A percentile compares a stretch with the other conserved stretches of the same genome.
Evolutionary conservation across 1,284 basidiomycete genomes (phyloP).

Genomic region (Microbotryomycetes sp.): DNA sequence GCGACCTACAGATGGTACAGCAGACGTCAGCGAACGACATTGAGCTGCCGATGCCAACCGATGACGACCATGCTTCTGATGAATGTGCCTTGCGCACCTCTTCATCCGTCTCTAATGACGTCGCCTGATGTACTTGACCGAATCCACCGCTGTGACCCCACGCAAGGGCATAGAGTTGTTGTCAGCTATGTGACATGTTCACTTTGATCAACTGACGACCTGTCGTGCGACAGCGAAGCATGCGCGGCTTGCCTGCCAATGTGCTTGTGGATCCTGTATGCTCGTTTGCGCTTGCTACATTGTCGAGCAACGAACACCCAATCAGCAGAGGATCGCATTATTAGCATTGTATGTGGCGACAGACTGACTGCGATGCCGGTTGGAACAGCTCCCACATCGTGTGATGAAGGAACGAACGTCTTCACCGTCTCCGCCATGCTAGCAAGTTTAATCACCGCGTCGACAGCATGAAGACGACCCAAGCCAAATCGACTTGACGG

Average conservation of each 20-base stretch:
- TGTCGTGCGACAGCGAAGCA: conserved; percentile 2
- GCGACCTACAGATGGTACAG: conserved; percentile 14
- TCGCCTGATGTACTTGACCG: background rate
- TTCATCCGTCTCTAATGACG: background rate
- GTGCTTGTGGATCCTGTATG: background rate
- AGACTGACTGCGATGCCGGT: conserved; percentile 1
- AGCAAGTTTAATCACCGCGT: background rate
- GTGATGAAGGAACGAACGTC: background rate
- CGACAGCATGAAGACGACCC: no score
- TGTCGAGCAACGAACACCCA: background rate
- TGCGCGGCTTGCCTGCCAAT: background rate
- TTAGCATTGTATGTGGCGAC: background rate
- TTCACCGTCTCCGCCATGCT: background rate
- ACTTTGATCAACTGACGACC: background rate
- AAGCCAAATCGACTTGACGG: no score
- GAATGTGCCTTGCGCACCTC: background rate
- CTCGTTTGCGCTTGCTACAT: conserved; percentile 5
- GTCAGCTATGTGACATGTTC: background rate
- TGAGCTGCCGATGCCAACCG: background rate
- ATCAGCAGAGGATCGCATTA: background rate
- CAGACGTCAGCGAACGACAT: background rate
- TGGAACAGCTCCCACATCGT: background rate
- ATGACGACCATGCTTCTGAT: no score
- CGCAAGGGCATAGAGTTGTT: background rate
- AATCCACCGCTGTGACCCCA: background rate